Evolutionary conservation across 2,329 filamentous ascomycete genomes (phyloP).

Genomic region (Diaporthe humulicola): DNA sequence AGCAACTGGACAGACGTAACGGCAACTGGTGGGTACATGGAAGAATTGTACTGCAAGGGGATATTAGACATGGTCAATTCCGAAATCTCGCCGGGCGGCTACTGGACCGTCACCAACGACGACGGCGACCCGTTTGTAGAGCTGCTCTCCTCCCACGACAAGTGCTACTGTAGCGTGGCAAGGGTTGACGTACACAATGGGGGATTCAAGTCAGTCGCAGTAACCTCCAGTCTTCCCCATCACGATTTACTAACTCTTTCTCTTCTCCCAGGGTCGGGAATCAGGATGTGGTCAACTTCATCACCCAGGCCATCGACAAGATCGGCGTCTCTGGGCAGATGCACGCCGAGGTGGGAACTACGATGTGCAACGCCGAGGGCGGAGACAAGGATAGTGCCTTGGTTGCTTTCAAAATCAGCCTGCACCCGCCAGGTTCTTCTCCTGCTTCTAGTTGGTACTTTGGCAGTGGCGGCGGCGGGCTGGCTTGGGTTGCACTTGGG

Average conservation of each 20-base stretch:
- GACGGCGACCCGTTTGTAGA: neutral
- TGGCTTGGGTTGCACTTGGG: conserved; percentile 8
- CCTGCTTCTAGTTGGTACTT: neutral
- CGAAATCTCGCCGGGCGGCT: neutral
- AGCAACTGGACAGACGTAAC: neutral
- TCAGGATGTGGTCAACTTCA: conserved; percentile 1
- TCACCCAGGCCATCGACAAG: neutral
- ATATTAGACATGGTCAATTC: neutral
- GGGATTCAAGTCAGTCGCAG: neutral
- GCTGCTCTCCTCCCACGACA: neutral
- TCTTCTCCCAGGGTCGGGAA: neutral
- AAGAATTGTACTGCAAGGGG: neutral
- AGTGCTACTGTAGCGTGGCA: neutral
- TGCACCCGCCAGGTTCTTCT: conserved; percentile 3
- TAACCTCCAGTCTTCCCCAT: neutral
- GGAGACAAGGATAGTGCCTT: conserved; percentile 6
- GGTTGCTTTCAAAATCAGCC: conserved; percentile 16
- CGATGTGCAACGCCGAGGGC: neutral
- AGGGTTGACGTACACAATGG: neutral
- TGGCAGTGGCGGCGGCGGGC: neutral
- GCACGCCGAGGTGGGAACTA: neutral
- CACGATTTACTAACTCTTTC: neutral
- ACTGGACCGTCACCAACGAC: conserved; percentile 9
- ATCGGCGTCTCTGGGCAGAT: neutral
- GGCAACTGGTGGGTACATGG: conserved; percentile 8